phyloP scores from a whole-genome alignment of 108 stramenopile species.

The Schizochytrium sp. region DNA sequence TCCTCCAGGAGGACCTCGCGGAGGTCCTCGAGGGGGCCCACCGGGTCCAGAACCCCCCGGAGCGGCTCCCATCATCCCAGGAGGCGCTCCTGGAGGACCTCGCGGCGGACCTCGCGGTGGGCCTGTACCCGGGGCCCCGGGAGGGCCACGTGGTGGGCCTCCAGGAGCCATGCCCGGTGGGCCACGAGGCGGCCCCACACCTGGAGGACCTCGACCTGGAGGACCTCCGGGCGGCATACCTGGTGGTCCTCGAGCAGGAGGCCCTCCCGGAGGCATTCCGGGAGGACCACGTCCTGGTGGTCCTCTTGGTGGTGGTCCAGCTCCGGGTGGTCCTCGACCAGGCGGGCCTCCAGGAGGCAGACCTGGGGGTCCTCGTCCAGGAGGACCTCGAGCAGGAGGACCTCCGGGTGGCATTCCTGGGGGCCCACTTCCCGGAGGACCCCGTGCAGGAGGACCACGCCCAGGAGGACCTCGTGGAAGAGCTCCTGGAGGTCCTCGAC shows the following conservation, averaged over 20 bases:
- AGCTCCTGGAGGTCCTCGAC: conserved; percentile 6
- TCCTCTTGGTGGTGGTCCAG: not conserved
- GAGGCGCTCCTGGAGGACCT: not conserved
- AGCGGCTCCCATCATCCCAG: not conserved
- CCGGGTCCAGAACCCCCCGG: too few relatives aligned
- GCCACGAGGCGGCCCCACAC: not conserved
- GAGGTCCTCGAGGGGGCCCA: not conserved
- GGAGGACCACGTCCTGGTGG: not conserved
- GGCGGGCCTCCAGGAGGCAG: conserved; percentile 27
- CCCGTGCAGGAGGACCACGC: conserved; percentile 35
- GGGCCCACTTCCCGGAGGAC: not conserved
- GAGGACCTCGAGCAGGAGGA: conserved; percentile 23
- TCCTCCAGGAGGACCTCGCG: conserved; percentile 17
- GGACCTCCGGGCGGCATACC: not conserved
- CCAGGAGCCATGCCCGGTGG: conserved; percentile 21
- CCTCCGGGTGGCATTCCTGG: conserved; percentile 30
- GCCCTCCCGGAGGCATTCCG: not conserved
- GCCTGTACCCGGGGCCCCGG: not conserved
- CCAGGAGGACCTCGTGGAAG: conserved; percentile 27
- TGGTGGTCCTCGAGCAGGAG: not conserved
- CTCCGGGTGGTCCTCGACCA: not conserved
- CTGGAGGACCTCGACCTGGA: not conserved
- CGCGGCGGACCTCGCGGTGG: conserved; percentile 23
- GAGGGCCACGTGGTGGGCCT: conserved; percentile 16
- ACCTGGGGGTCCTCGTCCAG: not conserved